Evolutionary conservation across 2,329 filamentous ascomycete genomes (phyloP).

Genomic region (Alternaria novae-zelandiae): DNA sequence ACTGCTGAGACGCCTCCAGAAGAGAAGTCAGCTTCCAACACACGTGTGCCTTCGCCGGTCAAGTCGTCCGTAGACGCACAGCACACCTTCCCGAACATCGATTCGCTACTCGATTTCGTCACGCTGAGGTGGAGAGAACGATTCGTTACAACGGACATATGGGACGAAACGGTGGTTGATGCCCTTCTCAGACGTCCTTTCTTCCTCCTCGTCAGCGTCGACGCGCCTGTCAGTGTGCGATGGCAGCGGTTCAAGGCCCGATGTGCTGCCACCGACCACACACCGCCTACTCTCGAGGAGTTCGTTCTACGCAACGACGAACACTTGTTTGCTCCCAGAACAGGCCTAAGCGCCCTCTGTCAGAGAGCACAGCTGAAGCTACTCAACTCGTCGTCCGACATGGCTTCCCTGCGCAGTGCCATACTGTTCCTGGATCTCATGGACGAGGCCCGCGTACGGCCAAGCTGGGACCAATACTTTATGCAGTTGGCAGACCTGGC

Average conservation of each 20-base stretch:
- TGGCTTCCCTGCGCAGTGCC: constrained; percentile 74
- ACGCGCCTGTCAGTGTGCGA: constrained; percentile 83
- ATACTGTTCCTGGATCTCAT: constrained; percentile 78
- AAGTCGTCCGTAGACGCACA: constrained; percentile 27
- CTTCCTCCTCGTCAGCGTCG: constrained; percentile 90
- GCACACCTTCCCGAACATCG: constrained; percentile 57
- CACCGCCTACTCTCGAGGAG: constrained; percentile 62
- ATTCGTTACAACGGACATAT: constrained; percentile 87
- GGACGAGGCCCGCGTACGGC: constrained; percentile 79
- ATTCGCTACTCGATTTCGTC: constrained; percentile 80
- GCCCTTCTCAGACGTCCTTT: constrained; percentile 81
- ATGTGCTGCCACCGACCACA: constrained; percentile 56
- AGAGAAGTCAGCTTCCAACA: constrained; percentile 52
- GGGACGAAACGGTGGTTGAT: constrained; percentile 75
- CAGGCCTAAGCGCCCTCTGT: constrained; percentile 76
- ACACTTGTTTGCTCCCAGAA: constrained; percentile 72
- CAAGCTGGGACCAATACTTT: constrained; percentile 96
- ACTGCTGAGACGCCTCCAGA: constrained; percentile 47
- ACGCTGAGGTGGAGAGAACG: constrained; percentile 82
- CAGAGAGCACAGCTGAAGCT: constrained; percentile 83
- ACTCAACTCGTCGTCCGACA: constrained; percentile 79
- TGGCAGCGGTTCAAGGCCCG: constrained; percentile 77
- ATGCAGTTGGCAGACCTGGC: constrained; percentile 96
- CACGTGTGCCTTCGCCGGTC: constrained; percentile 37
- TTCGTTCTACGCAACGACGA: constrained; percentile 71